phyloP scores from a whole-genome alignment of 768 basidiomycete species.

The Lentinula detonsa region DNA sequence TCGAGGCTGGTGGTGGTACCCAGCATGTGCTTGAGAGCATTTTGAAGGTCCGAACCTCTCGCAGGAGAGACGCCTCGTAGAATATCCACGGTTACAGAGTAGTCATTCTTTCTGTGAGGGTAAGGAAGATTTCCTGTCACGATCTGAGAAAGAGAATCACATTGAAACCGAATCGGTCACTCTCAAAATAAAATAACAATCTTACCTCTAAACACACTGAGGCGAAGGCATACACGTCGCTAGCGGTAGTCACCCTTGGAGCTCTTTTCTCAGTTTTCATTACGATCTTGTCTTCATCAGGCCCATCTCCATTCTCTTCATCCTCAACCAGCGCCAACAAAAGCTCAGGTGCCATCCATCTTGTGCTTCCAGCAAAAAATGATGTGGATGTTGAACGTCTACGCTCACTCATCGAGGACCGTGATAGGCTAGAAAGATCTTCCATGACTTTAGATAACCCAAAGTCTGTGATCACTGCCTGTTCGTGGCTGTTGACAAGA shows the following conservation, averaged over 20 bases:
- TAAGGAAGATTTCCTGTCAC: constrained; percentile 48
- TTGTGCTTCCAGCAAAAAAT: constrained; percentile 40
- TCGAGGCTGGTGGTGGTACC: not conserved
- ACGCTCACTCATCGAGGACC: constrained; percentile 25
- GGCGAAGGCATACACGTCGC: constrained; percentile 57
- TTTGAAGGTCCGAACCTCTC: constrained; percentile 18
- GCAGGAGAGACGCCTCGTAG: constrained; percentile 44
- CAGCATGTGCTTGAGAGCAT: constrained; percentile 6
- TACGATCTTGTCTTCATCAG: too few species aligned
- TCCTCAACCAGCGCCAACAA: constrained; percentile 46
- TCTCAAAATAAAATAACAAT: not conserved
- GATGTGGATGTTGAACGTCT: constrained; percentile 27
- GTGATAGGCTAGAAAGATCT: constrained; percentile 34
- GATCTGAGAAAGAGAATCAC: constrained; percentile 25
- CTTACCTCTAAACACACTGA: constrained; percentile 54
- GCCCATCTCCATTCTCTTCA: constrained; percentile 22
- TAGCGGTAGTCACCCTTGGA: constrained; percentile 42
- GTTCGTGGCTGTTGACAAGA: constrained; percentile 44
- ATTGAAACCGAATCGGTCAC: not conserved
- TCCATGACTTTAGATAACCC: constrained; percentile 54
- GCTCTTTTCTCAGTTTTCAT: not conserved
- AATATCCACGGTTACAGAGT: constrained; percentile 50
- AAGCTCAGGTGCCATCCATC: constrained; percentile 58
- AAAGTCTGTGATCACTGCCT: constrained; percentile 55
- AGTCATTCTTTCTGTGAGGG: constrained; percentile 46